phyloP scores from a whole-genome alignment of 495 filamentous ascomycete genomes.

The Viridothelium virens region DNA sequence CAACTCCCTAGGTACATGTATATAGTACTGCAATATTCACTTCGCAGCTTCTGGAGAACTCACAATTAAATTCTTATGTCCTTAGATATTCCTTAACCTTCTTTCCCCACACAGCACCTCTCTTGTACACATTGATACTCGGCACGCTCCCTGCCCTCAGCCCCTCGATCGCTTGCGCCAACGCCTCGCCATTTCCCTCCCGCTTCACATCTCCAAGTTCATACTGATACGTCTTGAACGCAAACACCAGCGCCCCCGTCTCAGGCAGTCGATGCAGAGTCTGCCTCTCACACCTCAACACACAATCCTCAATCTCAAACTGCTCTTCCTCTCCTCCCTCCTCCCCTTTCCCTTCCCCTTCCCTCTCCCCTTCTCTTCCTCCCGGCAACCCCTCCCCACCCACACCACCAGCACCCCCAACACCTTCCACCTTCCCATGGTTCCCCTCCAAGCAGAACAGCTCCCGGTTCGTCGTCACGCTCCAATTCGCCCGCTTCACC shows the following conservation, averaged over 20 bases:
- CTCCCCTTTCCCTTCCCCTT: slow-evolving; percentile 7
- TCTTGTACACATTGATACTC: slow-evolving; percentile 61
- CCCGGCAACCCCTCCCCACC: not conserved
- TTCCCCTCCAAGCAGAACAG: slow-evolving; percentile 51
- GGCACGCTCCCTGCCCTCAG: slow-evolving; percentile 60
- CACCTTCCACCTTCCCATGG: slow-evolving; percentile 40
- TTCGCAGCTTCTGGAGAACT: no score
- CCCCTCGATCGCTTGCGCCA: slow-evolving; percentile 68
- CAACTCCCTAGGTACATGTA: no score
- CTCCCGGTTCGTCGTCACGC: slow-evolving; percentile 48
- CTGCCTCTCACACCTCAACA: slow-evolving; percentile 67
- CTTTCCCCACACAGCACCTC: slow-evolving; percentile 57
- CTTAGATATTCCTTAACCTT: slow-evolving; percentile 53
- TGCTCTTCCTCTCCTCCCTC: slow-evolving; percentile 31
- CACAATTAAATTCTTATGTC: not conserved
- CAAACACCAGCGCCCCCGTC: slow-evolving; percentile 62
- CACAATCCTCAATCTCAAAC: slow-evolving; percentile 48
- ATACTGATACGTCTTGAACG: slow-evolving; percentile 75
- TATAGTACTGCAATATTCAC: no score
- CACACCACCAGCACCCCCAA: slow-evolving; percentile 20
- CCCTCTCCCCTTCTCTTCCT: slow-evolving; percentile 9
- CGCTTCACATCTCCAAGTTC: slow-evolving; percentile 57
- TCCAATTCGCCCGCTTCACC: slow-evolving; percentile 58
- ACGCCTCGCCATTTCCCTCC: slow-evolving; percentile 55
- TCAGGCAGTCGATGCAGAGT: slow-evolving; percentile 63